Evolutionary conservation across 768 basidiomycete species (phyloP).

Genomic region (Collybia nuda): DNA sequence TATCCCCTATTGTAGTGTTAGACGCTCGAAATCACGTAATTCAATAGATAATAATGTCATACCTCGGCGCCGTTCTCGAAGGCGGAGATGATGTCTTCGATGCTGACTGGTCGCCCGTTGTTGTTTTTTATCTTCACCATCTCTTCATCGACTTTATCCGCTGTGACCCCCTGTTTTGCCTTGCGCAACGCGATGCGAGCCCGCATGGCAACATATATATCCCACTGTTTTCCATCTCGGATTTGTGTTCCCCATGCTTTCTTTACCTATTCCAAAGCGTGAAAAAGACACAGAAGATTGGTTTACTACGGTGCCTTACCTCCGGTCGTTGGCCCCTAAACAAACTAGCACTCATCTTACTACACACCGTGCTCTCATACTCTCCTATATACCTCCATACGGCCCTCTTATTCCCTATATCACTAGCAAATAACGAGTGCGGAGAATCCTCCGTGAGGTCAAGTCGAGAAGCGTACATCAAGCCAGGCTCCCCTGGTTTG

Average conservation of each 20-base stretch:
- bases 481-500: slow-evolving; percentile 21
- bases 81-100: slow-evolving; percentile 19
- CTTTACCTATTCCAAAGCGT: not conserved
- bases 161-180: slow-evolving; percentile 3
- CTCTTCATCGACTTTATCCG: not conserved
- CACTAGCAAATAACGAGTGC: slow-evolving; percentile 22
- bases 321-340: slow-evolving; percentile 8
- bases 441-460: slow-evolving; percentile 20
- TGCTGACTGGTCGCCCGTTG: slow-evolving; percentile 2
- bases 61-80: slow-evolving; percentile 28
- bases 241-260: slow-evolving; percentile 16
- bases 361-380: slow-evolving; percentile 16
- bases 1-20: slow-evolving; percentile 17
- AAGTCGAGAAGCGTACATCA: slow-evolving; percentile 25
- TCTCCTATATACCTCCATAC: slow-evolving; percentile 27
- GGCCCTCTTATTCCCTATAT: not conserved
- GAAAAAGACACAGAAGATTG: not conserved
- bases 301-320: not conserved
- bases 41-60: not conserved
- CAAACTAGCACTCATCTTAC: slow-evolving; percentile 17
- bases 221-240: slow-evolving; percentile 5
- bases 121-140: slow-evolving; percentile 6
- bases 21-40: not conserved
- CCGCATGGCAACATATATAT: slow-evolving; percentile 21
- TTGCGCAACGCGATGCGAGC: slow-evolving; percentile 24